Percentiles rank a stretch among this genome's conserved stretches.
Conservation (phyloP, 805 yeast genomes). For the Starmerella etchellsii region DNA sequence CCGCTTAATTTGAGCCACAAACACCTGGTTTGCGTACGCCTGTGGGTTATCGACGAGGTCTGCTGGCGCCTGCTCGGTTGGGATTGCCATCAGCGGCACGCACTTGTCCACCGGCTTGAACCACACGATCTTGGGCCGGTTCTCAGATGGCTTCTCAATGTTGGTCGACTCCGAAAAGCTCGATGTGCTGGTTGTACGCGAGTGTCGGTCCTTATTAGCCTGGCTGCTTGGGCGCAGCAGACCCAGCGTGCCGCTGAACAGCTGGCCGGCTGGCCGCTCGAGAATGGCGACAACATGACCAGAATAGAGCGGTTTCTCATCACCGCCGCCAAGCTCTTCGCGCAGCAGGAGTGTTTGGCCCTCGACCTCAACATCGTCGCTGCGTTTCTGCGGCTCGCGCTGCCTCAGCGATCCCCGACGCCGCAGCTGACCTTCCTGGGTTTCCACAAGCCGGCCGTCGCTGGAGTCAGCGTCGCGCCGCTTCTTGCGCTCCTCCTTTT, state of each 20-base stretch:
- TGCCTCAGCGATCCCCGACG: constrained; percentile 87
- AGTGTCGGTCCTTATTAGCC: constrained; percentile 59
- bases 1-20: constrained; percentile 90
- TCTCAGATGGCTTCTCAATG: not conserved
- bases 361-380: constrained; percentile 96
- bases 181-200: constrained; percentile 24
- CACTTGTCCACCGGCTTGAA: constrained; percentile 97
- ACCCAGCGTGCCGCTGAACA: constrained; percentile 89
- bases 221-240: constrained; percentile 91
- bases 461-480: constrained; percentile 42
- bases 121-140: constrained; percentile 92
- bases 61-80: constrained; percentile 94
- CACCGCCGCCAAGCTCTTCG: constrained; percentile 60
- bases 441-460: constrained; percentile 9
- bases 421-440: constrained; percentile 30
- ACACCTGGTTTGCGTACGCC: constrained; percentile 62
- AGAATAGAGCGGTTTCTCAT: constrained; percentile 83
- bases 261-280: constrained; percentile 93
- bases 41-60: constrained; percentile 92
- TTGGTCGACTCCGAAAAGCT: constrained; percentile 9
- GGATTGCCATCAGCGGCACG: constrained; percentile 94
- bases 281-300: constrained; percentile 98
- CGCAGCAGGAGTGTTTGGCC: constrained; percentile 85
- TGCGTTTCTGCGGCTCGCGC: constrained; percentile 93
- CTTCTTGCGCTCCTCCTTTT: constrained; percentile 93